Evolutionary conservation across 768 basidiomycete species (phyloP).

Genomic region (Tulasnella sp.): DNA sequence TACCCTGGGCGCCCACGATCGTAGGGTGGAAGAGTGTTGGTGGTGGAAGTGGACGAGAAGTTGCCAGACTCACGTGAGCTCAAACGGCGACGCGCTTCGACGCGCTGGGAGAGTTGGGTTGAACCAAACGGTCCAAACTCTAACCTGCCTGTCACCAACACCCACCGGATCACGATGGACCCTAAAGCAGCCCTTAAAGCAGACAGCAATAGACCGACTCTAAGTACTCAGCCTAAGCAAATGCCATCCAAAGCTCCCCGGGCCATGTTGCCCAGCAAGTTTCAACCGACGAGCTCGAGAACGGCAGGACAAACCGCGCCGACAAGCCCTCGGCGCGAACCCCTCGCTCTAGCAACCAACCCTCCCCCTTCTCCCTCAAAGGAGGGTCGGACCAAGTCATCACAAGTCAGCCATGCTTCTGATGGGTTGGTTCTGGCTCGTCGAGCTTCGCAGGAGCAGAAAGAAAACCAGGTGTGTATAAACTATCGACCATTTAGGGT

Average conservation of each 20-base stretch:
- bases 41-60: neutral
- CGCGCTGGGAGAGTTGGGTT: slow-evolving; percentile 3
- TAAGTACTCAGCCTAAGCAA: neutral
- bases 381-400: neutral
- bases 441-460: neutral
- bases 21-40: neutral
- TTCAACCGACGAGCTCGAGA: slow-evolving; percentile 8
- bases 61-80: neutral
- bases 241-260: neutral
- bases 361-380: neutral
- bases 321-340: neutral
- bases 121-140: neutral
- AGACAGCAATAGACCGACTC: neutral
- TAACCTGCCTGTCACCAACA: neutral
- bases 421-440: neutral
- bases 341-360: neutral
- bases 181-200: neutral
- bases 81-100: neutral
- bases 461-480: neutral
- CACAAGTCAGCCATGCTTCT: neutral
- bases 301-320: neutral
- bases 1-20: neutral
- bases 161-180: neutral
- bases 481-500: neutral
- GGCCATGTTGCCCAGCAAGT: slow-evolving; percentile 5